A percentile compares a stretch with the other conserved stretches of the same genome.
phyloP scores from a whole-genome alignment of 192 early-diverging fungal species.

The Coemansia biformis region DNA sequence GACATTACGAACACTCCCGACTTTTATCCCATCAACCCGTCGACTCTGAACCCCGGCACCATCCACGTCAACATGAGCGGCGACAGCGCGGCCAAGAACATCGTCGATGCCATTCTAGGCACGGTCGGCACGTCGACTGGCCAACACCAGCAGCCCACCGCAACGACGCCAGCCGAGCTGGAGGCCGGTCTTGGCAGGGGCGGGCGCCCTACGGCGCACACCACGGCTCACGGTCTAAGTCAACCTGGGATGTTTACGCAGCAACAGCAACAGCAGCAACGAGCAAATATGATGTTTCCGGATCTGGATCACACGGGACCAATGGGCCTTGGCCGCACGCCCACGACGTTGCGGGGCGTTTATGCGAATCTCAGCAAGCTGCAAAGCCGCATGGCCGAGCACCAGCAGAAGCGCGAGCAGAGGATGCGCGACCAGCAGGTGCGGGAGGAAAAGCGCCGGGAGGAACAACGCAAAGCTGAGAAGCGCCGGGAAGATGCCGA shows the following conservation, averaged over 20 bases:
- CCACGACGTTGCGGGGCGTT: constrained; percentile 38
- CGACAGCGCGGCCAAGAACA: constrained; percentile 38
- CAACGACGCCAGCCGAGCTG: constrained; percentile 26
- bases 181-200: constrained; percentile 23
- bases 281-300: background rate
- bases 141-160: constrained; percentile 1
- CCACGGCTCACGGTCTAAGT: background rate
- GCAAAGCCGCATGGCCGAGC: constrained; percentile 46
- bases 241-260: background rate
- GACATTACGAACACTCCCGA: constrained; percentile 28
- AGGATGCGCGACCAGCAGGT: constrained; percentile 26
- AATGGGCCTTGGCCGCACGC: constrained; percentile 13
- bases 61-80: constrained; percentile 50
- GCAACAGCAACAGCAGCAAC: background rate
- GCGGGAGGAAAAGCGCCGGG: constrained; percentile 8
- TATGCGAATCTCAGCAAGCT: constrained; percentile 46
- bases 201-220: constrained; percentile 1
- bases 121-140: constrained; percentile 29
- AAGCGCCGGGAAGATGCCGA: constrained; percentile 1
- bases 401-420: constrained; percentile 38
- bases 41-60: constrained; percentile 43
- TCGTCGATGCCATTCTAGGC: constrained; percentile 43
- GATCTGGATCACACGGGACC: background rate
- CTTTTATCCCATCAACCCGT: constrained; percentile 42
- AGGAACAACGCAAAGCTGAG: constrained; percentile 6